Evolutionary conservation across 495 filamentous ascomycete species (phyloP).

Genomic region (Achaetomiella virescens): DNA sequence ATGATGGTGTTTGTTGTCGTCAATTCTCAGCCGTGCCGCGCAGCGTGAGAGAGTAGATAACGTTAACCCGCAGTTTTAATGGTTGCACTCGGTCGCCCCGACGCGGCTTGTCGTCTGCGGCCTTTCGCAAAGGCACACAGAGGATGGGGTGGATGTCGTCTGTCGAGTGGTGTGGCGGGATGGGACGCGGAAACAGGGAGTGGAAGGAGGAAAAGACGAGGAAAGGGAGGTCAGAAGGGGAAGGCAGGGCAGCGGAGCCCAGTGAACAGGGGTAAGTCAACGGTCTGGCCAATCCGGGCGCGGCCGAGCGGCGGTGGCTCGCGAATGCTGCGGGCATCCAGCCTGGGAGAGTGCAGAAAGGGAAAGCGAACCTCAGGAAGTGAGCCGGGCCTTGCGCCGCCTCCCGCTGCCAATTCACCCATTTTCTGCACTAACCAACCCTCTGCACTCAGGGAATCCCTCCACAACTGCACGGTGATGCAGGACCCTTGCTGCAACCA

Average conservation of each 20-base stretch:
- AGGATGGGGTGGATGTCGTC: constrained; percentile 22
- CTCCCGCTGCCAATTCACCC: constrained; percentile 2
- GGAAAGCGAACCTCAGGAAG: not conserved
- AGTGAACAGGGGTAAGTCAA: constrained; percentile 6
- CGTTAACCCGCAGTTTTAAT: not conserved
- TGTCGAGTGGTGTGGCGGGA: constrained; percentile 22
- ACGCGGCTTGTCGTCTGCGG: constrained; percentile 26
- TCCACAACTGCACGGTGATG: constrained; percentile 3
- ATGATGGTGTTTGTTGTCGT: too few relatives aligned
- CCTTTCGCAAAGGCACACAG: constrained; percentile 22
- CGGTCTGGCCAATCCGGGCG: constrained; percentile 9
- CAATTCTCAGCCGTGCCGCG: not conserved
- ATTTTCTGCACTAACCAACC: too few relatives aligned
- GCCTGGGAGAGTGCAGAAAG: too few relatives aligned
- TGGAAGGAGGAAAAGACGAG: constrained; percentile 25
- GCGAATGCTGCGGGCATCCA: constrained; percentile 3
- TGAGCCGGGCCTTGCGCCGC: constrained; percentile 9
- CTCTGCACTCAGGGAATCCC: constrained; percentile 3
- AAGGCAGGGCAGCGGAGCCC: constrained; percentile 18
- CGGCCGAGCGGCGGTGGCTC: constrained; percentile 7
- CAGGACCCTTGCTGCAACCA: not conserved
- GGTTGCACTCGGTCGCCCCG: constrained; percentile 20
- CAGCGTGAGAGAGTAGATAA: not conserved
- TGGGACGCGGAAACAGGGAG: constrained; percentile 13
- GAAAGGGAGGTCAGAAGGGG: constrained; percentile 19